These are phyloP conservation scores for Sporodiniella umbellata DNA, from an alignment of 371 early-diverging fungal genomes.

Conservation along the genomic window DNA sequence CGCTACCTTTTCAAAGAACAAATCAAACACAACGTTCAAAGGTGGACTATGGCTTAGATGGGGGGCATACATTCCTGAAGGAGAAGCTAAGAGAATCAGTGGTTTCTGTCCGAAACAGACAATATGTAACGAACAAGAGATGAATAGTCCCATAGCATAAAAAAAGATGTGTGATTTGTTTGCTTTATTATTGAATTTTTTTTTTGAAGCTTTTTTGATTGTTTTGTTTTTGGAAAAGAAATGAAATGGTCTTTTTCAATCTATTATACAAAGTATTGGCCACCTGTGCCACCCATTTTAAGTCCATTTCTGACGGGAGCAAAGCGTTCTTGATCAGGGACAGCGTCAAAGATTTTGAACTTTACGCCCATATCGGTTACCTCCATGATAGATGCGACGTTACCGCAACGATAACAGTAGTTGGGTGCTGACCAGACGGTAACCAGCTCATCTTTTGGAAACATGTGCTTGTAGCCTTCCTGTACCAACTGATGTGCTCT, in stretches of 20 bases:
- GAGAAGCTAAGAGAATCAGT: no score
- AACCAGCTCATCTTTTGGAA: constrained; percentile 93
- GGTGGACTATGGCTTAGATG: no score
- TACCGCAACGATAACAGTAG: constrained; percentile 99
- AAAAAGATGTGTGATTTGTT: no score
- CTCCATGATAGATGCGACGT: constrained; percentile 97
- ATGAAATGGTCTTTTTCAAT: neutral
- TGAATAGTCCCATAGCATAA: no score
- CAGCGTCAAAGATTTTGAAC: constrained; percentile 95
- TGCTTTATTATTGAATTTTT: no score
- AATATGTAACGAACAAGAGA: no score
- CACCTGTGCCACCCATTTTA: constrained; percentile 35
- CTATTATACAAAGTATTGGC: constrained; percentile 46
- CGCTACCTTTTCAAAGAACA: no score
- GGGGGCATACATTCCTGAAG: no score
- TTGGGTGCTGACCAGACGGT: constrained; percentile 99
- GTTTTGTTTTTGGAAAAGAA: neutral
- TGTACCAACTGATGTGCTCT: constrained; percentile 99
- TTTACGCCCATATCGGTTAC: constrained; percentile 81
- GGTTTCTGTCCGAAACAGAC: no score
- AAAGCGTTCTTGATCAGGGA: constrained; percentile 84
- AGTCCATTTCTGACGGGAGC: constrained; percentile 24
- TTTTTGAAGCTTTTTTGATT: no score
- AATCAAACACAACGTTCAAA: no score
- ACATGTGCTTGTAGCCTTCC: constrained; percentile 98